Percentiles rank a stretch among this genome's conserved stretches.
Evolutionary conservation across 352 stramenopile species (phyloP).

Genomic region (Phytophthora tentaculata): DNA sequence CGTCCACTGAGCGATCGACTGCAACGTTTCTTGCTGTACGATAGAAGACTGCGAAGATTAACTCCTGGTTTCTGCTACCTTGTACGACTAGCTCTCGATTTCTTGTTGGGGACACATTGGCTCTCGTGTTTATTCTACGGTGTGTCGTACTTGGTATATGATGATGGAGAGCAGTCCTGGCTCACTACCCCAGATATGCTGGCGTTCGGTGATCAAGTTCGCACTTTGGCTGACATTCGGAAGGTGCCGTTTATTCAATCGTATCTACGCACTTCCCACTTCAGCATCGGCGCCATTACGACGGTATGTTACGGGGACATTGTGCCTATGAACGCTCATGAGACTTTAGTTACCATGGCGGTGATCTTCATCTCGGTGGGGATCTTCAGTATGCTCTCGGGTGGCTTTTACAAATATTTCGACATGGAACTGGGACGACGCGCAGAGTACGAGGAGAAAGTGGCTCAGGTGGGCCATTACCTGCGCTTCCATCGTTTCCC

Average conservation of each 20-base stretch:
- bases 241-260: slow-evolving; percentile 41
- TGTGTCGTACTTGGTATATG: slow-evolving; percentile 55
- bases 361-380: slow-evolving; percentile 74
- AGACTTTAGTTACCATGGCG: slow-evolving; percentile 56
- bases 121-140: slow-evolving; percentile 62
- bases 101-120: slow-evolving; percentile 60
- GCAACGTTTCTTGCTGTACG: slow-evolving; percentile 64
- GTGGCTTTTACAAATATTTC: slow-evolving; percentile 73
- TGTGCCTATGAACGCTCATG: slow-evolving; percentile 60
- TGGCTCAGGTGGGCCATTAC: slow-evolving; percentile 63
- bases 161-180: slow-evolving; percentile 50
- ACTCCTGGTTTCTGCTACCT: slow-evolving; percentile 45
- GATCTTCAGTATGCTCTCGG: slow-evolving; percentile 80
- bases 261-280: slow-evolving; percentile 68
- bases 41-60: slow-evolving; percentile 33
- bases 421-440: slow-evolving; percentile 73
- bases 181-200: slow-evolving; percentile 70
- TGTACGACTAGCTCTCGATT: slow-evolving; percentile 54
- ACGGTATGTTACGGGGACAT: slow-evolving; percentile 81
- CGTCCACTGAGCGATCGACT: slow-evolving; percentile 51
- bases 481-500: slow-evolving; percentile 73
- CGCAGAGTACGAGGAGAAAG: slow-evolving; percentile 69
- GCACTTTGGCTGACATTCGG: slow-evolving; percentile 36
- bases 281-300: slow-evolving; percentile 79
- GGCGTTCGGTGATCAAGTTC: slow-evolving; percentile 40